Conservation (phyloP, 768 basidiomycete species). For the Rhizopogon vesiculosus region DNA sequence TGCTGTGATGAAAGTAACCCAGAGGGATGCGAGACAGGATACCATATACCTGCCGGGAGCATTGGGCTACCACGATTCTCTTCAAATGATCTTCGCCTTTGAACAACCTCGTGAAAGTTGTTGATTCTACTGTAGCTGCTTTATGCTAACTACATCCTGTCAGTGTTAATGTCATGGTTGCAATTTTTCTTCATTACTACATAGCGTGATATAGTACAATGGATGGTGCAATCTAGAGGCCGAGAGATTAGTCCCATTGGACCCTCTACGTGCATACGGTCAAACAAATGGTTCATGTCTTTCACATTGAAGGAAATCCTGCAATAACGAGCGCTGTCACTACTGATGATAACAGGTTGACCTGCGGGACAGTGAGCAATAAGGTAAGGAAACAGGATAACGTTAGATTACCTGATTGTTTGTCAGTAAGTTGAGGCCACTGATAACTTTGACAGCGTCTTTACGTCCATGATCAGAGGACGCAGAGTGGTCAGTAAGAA, state of each 20-base stretch:
- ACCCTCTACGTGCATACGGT: too few species aligned
- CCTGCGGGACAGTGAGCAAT: conserved; percentile 15
- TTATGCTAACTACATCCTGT: not conserved
- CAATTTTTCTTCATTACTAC: not conserved
- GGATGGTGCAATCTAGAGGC: too few species aligned
- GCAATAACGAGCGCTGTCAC: conserved; percentile 33
- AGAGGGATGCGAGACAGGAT: not conserved
- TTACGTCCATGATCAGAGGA: conserved; percentile 17
- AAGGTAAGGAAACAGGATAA: not conserved
- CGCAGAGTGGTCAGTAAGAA: conserved; percentile 55
- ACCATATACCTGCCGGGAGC: not conserved
- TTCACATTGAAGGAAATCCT: conserved; percentile 20
- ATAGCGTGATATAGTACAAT: too few species aligned
- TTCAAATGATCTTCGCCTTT: not conserved
- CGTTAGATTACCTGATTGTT: conserved; percentile 66
- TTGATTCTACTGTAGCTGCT: not conserved
- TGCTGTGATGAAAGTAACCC: conserved; percentile 36
- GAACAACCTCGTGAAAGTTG: too few species aligned
- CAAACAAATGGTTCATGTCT: not conserved
- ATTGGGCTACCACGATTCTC: not conserved
- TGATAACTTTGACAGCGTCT: conserved; percentile 51
- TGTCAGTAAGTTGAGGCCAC: conserved; percentile 66
- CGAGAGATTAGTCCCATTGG: too few species aligned
- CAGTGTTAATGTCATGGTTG: too few species aligned
- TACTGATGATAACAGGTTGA: conserved; percentile 43